Evolutionary conservation across 345 rosid species (phyloP), one percentile per base, ranked within the genome.

Genomic region (Gynandropsis gynandra): DNA sequence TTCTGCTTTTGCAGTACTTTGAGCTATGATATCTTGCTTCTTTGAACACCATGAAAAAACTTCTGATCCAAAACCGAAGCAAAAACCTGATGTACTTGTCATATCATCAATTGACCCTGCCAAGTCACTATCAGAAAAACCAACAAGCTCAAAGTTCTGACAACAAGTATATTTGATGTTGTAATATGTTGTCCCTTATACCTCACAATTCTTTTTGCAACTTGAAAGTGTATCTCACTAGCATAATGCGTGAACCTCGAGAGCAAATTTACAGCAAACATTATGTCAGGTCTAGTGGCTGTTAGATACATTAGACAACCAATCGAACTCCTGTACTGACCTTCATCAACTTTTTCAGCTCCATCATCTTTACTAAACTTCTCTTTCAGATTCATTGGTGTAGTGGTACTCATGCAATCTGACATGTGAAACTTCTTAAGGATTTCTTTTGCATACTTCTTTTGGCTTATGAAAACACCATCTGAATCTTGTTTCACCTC

Each of bases 11-110:
- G 34, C 35, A 13, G 39, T 33, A 0, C 48, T 44, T 21, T 18
- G 19, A 1, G 68, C 62, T 9, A 42, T 10, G 0, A 34, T 9
- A 2, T 16, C 51, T 42, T 62, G 46, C 17, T 62, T 62, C 43
- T 52, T 62, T 7, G 59, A 62, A 14, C 45, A 6, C 15, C 15
- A 41, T 1, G 16, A 38, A 6, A 60, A 27, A 11, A 13, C 1
- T 11, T 5, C 39, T 0, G 31, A 13, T 10, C 45, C 41, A 38
- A 60, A 24, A 18, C 18, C 15, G 12, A 60, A 60, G 15, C 19
- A 16, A 39, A 8, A 24, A 8, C 49, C 58, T 1, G 56, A 40
- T 1, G 45, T 41, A n/a, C 45, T 41, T 15, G 1, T 41, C 45
- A 41, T 41, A 11, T 41, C 45, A 13, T 41, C 45, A n/a, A 41